Evolutionary conservation across 306 rosid genomes (phyloP).

Genomic region (Lablab purpureus): DNA sequence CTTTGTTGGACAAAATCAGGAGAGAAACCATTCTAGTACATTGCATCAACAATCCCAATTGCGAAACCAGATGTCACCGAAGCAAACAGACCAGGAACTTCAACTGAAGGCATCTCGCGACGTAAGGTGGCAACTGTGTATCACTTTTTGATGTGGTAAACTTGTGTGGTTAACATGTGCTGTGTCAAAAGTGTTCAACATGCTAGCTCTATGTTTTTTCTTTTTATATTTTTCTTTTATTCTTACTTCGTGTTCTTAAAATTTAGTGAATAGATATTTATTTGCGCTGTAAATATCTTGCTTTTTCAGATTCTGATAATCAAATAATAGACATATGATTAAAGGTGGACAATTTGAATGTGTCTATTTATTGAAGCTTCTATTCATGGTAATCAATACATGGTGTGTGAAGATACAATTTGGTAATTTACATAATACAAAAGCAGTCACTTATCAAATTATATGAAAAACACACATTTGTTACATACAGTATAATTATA

Average conservation of each 20-base stretch:
- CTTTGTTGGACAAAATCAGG: conserved; percentile 57
- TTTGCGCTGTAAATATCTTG: conserved; percentile 16
- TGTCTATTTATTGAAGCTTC: not conserved
- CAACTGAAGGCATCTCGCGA: conserved; percentile 99
- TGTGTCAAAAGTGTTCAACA: conserved; percentile 27
- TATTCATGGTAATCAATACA: not conserved
- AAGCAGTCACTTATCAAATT: not conserved
- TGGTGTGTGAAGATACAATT: conserved; percentile 22
- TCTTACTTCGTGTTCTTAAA: conserved; percentile 25
- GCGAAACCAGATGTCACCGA: conserved; percentile 56
- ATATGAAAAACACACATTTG: conserved; percentile 2
- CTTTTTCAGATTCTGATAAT: conserved; percentile 34
- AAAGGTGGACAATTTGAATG: conserved; percentile 2
- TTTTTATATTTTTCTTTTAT: not conserved
- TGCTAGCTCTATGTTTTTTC: conserved; percentile 10
- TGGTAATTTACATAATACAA: not conserved
- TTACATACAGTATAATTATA: not conserved
- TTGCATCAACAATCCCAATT: conserved; percentile 58
- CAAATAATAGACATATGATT: conserved; percentile 7
- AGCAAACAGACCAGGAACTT: conserved; percentile 81
- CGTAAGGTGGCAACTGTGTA: conserved; percentile 95
- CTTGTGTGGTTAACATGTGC: conserved; percentile 39
- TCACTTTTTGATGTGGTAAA: conserved; percentile 66
- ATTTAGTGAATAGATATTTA: conserved; percentile 12
- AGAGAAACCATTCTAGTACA: conserved; percentile 51